A percentile compares a stretch with the other conserved stretches of the same genome.
phyloP scores from a whole-genome alignment of 192 early-diverging fungal genomes.

The Ambispora gerdemannii region DNA sequence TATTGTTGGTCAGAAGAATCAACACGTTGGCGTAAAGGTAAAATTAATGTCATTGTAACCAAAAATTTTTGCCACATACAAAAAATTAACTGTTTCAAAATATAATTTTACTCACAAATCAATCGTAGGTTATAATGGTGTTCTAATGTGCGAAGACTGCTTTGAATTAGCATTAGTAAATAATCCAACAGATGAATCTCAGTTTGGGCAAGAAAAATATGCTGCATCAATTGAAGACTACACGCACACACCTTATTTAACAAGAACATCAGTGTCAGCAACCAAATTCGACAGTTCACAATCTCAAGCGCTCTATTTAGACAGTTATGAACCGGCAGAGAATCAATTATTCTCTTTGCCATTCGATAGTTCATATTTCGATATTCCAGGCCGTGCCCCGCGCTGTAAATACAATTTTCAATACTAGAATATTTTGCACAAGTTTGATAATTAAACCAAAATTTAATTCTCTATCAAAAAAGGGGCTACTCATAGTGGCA shows the following conservation, averaged over 20 bases:
- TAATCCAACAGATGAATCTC: slow-evolving; percentile 31
- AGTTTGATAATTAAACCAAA: not conserved
- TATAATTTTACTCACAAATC: not conserved
- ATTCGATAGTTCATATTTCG: slow-evolving; percentile 82
- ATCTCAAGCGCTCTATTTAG: slow-evolving; percentile 49
- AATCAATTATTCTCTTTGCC: slow-evolving; percentile 71
- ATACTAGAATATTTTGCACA: not conserved
- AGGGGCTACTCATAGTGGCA: slow-evolving; percentile 84
- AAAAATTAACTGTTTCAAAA: not conserved
- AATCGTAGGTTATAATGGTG: slow-evolving; percentile 61
- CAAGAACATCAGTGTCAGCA: slow-evolving; percentile 50
- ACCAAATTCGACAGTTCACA: slow-evolving; percentile 48
- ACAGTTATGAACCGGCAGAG: slow-evolving; percentile 62
- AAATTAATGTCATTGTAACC: not conserved
- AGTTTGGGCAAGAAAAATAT: slow-evolving; percentile 43
- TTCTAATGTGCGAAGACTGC: slow-evolving; percentile 69
- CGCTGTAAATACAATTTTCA: slow-evolving; percentile 52
- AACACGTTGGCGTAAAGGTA: slow-evolving; percentile 61
- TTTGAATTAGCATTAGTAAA: slow-evolving; percentile 54
- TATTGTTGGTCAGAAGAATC: slow-evolving; percentile 62
- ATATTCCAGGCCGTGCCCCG: slow-evolving; percentile 87
- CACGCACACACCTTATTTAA: slow-evolving; percentile 63
- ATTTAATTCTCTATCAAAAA: not conserved
- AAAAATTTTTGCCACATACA: not conserved
- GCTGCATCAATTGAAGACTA: slow-evolving; percentile 63